phyloP scores from a whole-genome alignment of 805 yeast species.

The Ogataea zsoltii region DNA sequence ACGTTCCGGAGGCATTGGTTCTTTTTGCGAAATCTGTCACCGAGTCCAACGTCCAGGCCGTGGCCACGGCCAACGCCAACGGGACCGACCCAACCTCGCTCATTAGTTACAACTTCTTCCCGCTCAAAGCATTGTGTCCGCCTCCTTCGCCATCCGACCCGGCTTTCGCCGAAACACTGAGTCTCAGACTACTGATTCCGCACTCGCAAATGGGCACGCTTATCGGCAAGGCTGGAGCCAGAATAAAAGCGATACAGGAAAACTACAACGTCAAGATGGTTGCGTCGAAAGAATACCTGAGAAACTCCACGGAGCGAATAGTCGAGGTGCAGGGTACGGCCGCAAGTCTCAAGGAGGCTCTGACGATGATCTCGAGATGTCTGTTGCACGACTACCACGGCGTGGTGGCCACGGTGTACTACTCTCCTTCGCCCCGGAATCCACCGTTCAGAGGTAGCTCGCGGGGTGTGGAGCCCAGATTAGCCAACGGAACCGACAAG shows the following conservation, averaged over 20 bases:
- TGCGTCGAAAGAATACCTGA: slow-evolving; percentile 81
- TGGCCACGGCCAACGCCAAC: slow-evolving; percentile 23
- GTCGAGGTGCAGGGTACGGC: slow-evolving; percentile 86
- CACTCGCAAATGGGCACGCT: slow-evolving; percentile 86
- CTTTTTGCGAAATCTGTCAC: slow-evolving; percentile 67
- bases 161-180: slow-evolving; percentile 51
- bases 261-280: slow-evolving; percentile 72
- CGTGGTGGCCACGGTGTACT: slow-evolving; percentile 63
- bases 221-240: slow-evolving; percentile 79
- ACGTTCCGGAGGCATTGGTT: slow-evolving; percentile 68
- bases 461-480: slow-evolving; percentile 7
- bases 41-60: slow-evolving; percentile 38
- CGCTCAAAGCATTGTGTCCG: slow-evolving; percentile 57
- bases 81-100: slow-evolving; percentile 34
- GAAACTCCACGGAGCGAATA: slow-evolving; percentile 79
- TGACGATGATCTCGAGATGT: slow-evolving; percentile 64
- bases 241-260: slow-evolving; percentile 79
- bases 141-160: slow-evolving; percentile 52
- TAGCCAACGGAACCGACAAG: slow-evolving; percentile 16
- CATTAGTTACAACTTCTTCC: slow-evolving; percentile 51
- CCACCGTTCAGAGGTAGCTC: slow-evolving; percentile 18
- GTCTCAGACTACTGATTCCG: slow-evolving; percentile 72
- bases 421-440: slow-evolving; percentile 47
- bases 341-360: slow-evolving; percentile 55
- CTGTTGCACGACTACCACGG: slow-evolving; percentile 73